Evolutionary conservation across 2,329 filamentous ascomycete species (phyloP).

Genomic region (Phyllosticta paracitricarpa): DNA sequence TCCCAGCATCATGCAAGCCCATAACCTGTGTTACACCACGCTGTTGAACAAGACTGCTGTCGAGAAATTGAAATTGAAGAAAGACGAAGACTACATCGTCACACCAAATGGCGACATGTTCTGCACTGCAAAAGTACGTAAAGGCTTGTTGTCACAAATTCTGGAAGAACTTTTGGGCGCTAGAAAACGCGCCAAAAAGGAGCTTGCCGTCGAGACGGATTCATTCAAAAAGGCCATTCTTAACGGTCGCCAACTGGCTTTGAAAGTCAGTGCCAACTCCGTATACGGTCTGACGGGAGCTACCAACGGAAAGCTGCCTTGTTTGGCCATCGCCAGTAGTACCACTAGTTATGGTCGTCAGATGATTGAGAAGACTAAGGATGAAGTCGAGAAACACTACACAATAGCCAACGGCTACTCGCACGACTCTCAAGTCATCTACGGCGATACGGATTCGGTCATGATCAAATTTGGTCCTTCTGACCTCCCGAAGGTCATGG

Average conservation of each 20-base stretch:
- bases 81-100: conserved; percentile 91
- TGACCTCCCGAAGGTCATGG: conserved; percentile 83
- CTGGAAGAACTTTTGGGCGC: conserved; percentile 85
- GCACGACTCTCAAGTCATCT: conserved; percentile 93
- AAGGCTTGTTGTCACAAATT: conserved; percentile 90
- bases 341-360: conserved; percentile 94
- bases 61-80: conserved; percentile 65
- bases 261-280: conserved; percentile 96
- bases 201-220: conserved; percentile 79
- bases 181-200: conserved; percentile 88
- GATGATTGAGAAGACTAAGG: conserved; percentile 98
- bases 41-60: conserved; percentile 69
- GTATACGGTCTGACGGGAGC: conserved; percentile 97
- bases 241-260: conserved; percentile 89
- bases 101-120: conserved; percentile 94
- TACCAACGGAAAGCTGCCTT: conserved; percentile 90
- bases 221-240: conserved; percentile 96
- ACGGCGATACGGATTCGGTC: conserved; percentile 97
- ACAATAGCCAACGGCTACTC: conserved; percentile 89
- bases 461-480: conserved; percentile 98
- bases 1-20: conserved; percentile 96
- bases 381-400: conserved; percentile 86
- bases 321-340: conserved; percentile 88
- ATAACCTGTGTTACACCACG: conserved; percentile 97
- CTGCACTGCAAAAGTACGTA: conserved; percentile 76